Evolutionary conservation across 2,329 filamentous ascomycete species (phyloP).

Genomic region (Fusarium sp.): DNA sequence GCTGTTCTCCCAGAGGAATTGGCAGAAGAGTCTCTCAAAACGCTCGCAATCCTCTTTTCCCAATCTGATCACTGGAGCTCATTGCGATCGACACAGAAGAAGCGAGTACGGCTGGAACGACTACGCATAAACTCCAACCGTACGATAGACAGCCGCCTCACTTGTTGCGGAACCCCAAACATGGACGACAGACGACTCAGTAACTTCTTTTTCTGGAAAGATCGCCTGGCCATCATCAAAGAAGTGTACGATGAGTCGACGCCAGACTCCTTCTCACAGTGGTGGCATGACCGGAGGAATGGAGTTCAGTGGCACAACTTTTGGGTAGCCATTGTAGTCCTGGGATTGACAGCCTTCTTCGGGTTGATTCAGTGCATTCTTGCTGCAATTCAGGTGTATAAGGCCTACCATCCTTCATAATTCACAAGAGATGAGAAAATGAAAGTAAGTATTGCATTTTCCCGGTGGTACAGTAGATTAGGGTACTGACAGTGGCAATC

Average conservation of each 20-base stretch:
- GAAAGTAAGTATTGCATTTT: background rate
- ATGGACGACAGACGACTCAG: background rate
- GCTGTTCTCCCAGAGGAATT: background rate
- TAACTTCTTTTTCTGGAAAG: background rate
- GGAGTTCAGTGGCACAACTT: background rate
- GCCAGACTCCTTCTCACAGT: background rate
- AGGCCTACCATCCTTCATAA: background rate
- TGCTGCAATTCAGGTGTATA: background rate
- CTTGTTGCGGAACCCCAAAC: background rate
- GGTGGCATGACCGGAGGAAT: background rate
- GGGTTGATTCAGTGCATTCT: background rate
- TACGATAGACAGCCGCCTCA: background rate
- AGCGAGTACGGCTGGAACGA: background rate
- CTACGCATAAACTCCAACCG: background rate
- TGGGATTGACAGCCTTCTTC: background rate
- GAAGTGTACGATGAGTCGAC: background rate
- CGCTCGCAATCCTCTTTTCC: background rate
- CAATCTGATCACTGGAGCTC: background rate
- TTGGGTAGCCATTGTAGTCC: background rate
- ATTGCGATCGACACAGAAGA: background rate
- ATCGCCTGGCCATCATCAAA: background rate
- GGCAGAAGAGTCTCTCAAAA: background rate
- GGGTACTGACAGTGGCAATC: background rate
- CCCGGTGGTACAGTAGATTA: background rate
- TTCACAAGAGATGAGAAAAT: background rate